Base-by-base conservation (phyloP, 441 rosid species). In the Arabidopsis hybrid region DNA sequence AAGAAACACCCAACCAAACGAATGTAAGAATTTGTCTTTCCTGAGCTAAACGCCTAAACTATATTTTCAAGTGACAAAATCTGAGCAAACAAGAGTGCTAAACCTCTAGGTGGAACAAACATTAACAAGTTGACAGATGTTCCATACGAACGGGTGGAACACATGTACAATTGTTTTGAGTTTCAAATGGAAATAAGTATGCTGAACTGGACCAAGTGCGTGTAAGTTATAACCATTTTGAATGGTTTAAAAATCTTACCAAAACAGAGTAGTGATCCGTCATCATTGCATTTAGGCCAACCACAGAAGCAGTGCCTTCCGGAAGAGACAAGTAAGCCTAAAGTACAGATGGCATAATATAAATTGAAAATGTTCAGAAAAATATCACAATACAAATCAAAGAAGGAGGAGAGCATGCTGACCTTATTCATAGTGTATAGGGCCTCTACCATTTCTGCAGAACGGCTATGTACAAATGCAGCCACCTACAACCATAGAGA, bases 261-360 rank as follows among this genome's bases (percentile, higher is more conserved):
- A 84, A 65, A 70, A 81, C 75, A 75, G 80, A 66, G 69, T 87
- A 87, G 74, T 85, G 88, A 80, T 85, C 91, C 17, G 89, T 87
- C 91, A 85, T 87, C 91, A 84, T 85, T 14, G 91, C 91, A 74
- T 68, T 80, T 21, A 87, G 81, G 52, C 91, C 91, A 78, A 84
- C 85, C 65, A 83, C 85, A 34, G 91, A 87, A 78, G 88, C 88
- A 69, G 86, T 84, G 67, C 91, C 91, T 70, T 87, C 91, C 18
- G 91, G 91, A 79, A 87, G 91, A 76, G 91, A 87, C 79, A 87
- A 81, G 78, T 85, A 87, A 29, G 91, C 91, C 91, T 87, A 84
- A 74, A 62, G 75, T 52, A 61, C 69, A 70, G 29, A 51, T 52
- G 70, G 42, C 38, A 29, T 46, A 55, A 61, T 13, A 62, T 63